Conservation (phyloP, 73 alveolate species). For the Paramecium pentaurelia region DNA sequence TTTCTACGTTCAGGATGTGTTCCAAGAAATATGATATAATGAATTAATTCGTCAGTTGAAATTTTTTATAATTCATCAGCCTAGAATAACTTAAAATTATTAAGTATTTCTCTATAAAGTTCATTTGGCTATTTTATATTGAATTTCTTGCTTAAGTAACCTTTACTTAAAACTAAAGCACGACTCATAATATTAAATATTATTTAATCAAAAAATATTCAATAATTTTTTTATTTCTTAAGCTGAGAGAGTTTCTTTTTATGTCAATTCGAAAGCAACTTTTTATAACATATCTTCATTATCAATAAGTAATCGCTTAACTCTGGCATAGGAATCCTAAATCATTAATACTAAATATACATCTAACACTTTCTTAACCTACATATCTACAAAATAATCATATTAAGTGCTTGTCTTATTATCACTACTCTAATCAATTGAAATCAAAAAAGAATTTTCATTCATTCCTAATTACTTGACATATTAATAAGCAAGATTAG, state of each 20-base stretch:
- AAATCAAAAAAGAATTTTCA: conserved; percentile 67
- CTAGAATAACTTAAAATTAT: conserved; percentile 24
- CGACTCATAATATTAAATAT: conserved; percentile 71
- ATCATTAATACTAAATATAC: not conserved
- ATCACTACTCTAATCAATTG: conserved; percentile 37
- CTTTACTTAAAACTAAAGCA: conserved; percentile 82
- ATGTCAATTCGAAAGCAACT: not conserved
- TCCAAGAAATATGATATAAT: not conserved
- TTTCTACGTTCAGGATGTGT: conserved; percentile 20
- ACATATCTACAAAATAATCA: conserved; percentile 69
- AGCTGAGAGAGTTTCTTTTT: conserved; percentile 62
- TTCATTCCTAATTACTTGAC: conserved; percentile 75
- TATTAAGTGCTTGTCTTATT: conserved; percentile 16
- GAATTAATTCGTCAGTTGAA: not conserved
- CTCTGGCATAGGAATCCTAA: conserved; percentile 68
- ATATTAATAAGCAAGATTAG: conserved; percentile 69
- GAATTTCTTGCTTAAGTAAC: conserved; percentile 64
- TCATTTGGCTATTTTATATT: conserved; percentile 71
- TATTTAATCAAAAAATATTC: not conserved
- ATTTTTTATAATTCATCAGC: not conserved
- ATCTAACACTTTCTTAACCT: conserved; percentile 69
- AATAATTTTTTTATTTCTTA: conserved; percentile 33
- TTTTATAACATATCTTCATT: conserved; percentile 44
- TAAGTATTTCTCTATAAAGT: conserved; percentile 58
- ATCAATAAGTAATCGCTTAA: conserved; percentile 31